phyloP scores from a whole-genome alignment of 1,284 basidiomycete species.

The Papiliotrema laurentii region DNA sequence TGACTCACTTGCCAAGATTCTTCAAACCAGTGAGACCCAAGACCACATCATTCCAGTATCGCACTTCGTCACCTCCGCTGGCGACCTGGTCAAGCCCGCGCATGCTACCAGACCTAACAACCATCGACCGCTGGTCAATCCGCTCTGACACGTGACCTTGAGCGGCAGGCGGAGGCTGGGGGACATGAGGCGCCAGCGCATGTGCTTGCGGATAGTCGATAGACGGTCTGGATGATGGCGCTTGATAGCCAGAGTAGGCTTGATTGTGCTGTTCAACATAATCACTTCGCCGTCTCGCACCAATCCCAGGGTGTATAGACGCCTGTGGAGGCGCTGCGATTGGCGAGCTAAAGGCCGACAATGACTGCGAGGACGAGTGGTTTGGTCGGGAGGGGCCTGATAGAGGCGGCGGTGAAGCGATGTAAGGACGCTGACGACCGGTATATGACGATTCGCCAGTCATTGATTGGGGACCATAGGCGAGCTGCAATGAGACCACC shows the following conservation, averaged over 20 bases:
- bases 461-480: slow-evolving; percentile 41
- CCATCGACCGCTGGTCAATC: slow-evolving; percentile 60
- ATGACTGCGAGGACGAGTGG: slow-evolving; percentile 12
- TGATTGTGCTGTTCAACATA: slow-evolving; percentile 73
- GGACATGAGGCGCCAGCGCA: slow-evolving; percentile 54
- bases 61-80: slow-evolving; percentile 49
- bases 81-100: slow-evolving; percentile 33
- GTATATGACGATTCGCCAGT: slow-evolving; percentile 29
- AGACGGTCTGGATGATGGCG: slow-evolving; percentile 31
- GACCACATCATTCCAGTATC: slow-evolving; percentile 72
- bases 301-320: slow-evolving; percentile 58
- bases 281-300: slow-evolving; percentile 69
- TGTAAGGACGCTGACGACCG: slow-evolving; percentile 18
- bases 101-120: slow-evolving; percentile 28
- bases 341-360: slow-evolving; percentile 23
- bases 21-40: slow-evolving; percentile 83
- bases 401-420: slow-evolving; percentile 12
- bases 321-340: slow-evolving; percentile 68
- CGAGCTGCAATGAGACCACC: slow-evolving; percentile 19
- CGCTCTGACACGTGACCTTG: slow-evolving; percentile 64
- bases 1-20: slow-evolving; percentile 79
- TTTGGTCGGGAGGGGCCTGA: slow-evolving; percentile 7
- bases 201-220: slow-evolving; percentile 77
- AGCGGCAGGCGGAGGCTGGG: slow-evolving; percentile 70
- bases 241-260: slow-evolving; percentile 54